These are phyloP conservation scores for Apostasia ramifera DNA, from an alignment of 106 monocot species.

Conservation along the genomic window DNA sequence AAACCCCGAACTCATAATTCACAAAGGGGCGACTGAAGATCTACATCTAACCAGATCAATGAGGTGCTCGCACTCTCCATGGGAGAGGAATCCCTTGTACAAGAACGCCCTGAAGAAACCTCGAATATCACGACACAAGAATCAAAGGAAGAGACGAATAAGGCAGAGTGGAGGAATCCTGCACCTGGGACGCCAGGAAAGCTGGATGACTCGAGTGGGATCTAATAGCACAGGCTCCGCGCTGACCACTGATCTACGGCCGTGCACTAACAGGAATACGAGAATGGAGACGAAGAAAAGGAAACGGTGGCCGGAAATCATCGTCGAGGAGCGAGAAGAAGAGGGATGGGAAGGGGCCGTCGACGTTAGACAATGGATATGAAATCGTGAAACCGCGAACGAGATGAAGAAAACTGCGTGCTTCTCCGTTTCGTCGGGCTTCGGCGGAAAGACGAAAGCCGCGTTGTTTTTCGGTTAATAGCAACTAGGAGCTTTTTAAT, in stretches of 20 bases:
- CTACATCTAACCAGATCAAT: conserved; percentile 36
- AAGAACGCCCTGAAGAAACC: conserved; percentile 40
- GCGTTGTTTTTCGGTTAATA: too few species aligned
- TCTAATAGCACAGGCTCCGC: conserved; percentile 13
- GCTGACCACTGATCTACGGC: not conserved
- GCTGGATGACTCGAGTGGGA: conserved; percentile 46
- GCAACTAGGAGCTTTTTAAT: too few species aligned
- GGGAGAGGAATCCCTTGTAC: conserved; percentile 59
- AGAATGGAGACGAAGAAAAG: not conserved
- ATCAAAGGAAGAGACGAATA: not conserved
- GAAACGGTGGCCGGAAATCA: not conserved
- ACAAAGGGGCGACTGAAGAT: not conserved
- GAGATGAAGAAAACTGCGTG: too few species aligned
- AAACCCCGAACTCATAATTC: not conserved
- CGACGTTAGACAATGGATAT: not conserved
- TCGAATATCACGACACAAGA: not conserved
- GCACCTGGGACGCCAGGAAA: conserved; percentile 46
- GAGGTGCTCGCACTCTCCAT: conserved; percentile 70
- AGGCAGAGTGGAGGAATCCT: not conserved
- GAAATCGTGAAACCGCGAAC: too few species aligned
- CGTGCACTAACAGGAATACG: not conserved
- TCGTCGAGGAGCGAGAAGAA: not conserved
- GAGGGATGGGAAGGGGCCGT: not conserved
- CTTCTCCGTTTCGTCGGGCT: too few species aligned
- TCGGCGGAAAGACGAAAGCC: too few species aligned